These are phyloP conservation scores for Diaporthe helianthi DNA, from an alignment of 2,329 filamentous ascomycete genomes.

Conservation along the genomic window DNA sequence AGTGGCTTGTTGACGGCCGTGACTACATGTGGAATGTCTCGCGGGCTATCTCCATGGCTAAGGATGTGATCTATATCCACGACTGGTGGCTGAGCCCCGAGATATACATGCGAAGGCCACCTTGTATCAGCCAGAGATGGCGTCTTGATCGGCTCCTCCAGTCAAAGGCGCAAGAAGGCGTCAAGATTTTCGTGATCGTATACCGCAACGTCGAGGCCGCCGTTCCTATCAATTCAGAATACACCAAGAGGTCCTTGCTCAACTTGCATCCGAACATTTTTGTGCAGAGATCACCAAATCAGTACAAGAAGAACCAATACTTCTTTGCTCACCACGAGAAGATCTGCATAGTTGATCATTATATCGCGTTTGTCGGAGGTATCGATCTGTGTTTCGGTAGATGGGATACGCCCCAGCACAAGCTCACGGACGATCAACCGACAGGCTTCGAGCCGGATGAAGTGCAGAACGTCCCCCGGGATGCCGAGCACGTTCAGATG, in stretches of 20 bases:
- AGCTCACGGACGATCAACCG: slow-evolving; percentile 88
- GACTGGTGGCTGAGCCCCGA: slow-evolving; percentile 99
- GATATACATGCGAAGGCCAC: slow-evolving; percentile 90
- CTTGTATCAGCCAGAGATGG: slow-evolving; percentile 98
- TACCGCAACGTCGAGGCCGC: slow-evolving; percentile 98
- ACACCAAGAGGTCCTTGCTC: slow-evolving; percentile 94
- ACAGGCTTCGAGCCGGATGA: slow-evolving; percentile 88
- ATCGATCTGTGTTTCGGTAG: slow-evolving; percentile 96
- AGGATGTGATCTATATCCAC: slow-evolving; percentile 98
- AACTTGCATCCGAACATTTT: slow-evolving; percentile 97
- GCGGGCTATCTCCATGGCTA: slow-evolving; percentile 93
- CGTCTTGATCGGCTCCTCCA: slow-evolving; percentile 91
- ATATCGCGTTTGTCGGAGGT: slow-evolving; percentile 92
- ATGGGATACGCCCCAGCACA: slow-evolving; percentile 96
- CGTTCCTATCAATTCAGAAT: slow-evolving; percentile 96
- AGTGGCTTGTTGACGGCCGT: slow-evolving; percentile 95
- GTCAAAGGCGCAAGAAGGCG: slow-evolving; percentile 89
- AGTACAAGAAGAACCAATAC: slow-evolving; percentile 98
- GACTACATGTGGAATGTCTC: slow-evolving; percentile 99
- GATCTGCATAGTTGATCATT: slow-evolving; percentile 95
- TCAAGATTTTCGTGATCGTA: slow-evolving; percentile 97
- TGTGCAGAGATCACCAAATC: slow-evolving; percentile 94
- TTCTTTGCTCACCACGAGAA: slow-evolving; percentile 99
- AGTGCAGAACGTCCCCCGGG: slow-evolving; percentile 74
- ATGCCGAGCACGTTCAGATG: slow-evolving; percentile 92